A percentile compares a stretch with the other conserved stretches of the same genome.
phyloP scores from a whole-genome alignment of 129 eudicot genomes.

The Sambucus nigra region DNA sequence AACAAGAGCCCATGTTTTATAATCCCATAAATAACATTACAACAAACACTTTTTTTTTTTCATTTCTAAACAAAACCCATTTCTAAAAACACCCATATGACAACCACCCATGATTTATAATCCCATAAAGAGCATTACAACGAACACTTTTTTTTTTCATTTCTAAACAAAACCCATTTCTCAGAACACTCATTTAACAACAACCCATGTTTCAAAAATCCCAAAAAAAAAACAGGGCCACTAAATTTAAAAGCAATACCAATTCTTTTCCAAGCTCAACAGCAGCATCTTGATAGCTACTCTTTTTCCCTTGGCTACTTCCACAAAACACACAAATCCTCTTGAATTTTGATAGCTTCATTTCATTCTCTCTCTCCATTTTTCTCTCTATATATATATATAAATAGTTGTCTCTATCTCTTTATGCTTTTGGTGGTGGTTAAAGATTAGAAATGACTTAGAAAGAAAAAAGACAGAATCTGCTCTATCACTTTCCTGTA shows the following conservation, averaged over 20 bases:
- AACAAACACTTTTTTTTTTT: background rate
- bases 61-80: conserved; percentile 10
- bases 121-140: background rate
- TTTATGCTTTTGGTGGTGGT: conserved; percentile 13
- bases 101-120: too few species aligned
- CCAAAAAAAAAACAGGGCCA: conserved; percentile 6
- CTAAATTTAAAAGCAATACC: conserved; percentile 27
- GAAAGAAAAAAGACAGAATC: conserved; percentile 16
- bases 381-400: conserved; percentile 2
- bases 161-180: conserved; percentile 12
- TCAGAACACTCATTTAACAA: conserved; percentile 13
- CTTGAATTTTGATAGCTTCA: conserved; percentile 59
- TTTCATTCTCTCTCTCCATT: conserved; percentile 61
- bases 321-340: conserved; percentile 97
- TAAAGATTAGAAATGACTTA: conserved; percentile 10
- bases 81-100: too few species aligned
- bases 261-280: conserved; percentile 86
- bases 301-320: conserved; percentile 89
- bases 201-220: conserved; percentile 12
- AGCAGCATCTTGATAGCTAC: conserved; percentile 93
- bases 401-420: conserved; percentile 9
- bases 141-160: background rate
- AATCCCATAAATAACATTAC: conserved; percentile 1
- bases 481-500: conserved; percentile 8
- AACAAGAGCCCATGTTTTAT: too few species aligned